Base-by-base conservation (phyloP, 1,139 yeast genomes). In the Fermentozyma sake region DNA sequence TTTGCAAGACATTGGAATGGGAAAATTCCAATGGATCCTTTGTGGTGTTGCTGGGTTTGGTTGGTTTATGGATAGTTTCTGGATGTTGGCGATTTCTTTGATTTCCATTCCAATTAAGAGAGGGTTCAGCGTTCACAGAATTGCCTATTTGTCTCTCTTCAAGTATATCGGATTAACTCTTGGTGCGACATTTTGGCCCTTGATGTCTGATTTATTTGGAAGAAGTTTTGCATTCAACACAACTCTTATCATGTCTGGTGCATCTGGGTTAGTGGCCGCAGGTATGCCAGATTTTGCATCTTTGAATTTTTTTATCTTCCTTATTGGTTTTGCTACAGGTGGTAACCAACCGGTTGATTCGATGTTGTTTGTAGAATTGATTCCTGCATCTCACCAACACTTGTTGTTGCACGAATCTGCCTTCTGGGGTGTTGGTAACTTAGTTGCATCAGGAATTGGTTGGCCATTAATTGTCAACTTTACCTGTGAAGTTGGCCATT, bases 31-130 rank as follows among this genome's bases (percentile, higher is more conserved):
- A 20, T 18, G 23, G 24, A 43, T 42, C 2, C 31, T 46, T 7
- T 47, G 45, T 22, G 28, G 44, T 16, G 50, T 46, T 12, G 45
- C 48, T 4, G 50, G 52, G 0, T 42, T 47, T 22, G 51, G 47
- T 6, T 42, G 48, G 47, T 33, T 42, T 26, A 42, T 43, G 23
- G 46, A 42, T 24, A 42, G 41, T 22, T 38, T 42, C 7, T 44
- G 45, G 38, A 42, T 45, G 23, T 38, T 38, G 18, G 43, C 42
- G 10, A 42, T 44, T 5, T 41, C 46, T 2, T 35, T 38, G 16
- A 41, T 44, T 14, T 28, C 34, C 9, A 16, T 33, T 7, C 38
- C 37, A 3, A 23, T 34, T 12, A 24, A 32, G 23, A 18, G 37
- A 12, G 37, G 29, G 14, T 34, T 30, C 22, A 16, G 19, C n/a